A percentile compares a stretch with the other conserved stretches of the same genome.
Conservation (phyloP, 176 grass and related monocot species). For the Oryza nivara region DNA sequence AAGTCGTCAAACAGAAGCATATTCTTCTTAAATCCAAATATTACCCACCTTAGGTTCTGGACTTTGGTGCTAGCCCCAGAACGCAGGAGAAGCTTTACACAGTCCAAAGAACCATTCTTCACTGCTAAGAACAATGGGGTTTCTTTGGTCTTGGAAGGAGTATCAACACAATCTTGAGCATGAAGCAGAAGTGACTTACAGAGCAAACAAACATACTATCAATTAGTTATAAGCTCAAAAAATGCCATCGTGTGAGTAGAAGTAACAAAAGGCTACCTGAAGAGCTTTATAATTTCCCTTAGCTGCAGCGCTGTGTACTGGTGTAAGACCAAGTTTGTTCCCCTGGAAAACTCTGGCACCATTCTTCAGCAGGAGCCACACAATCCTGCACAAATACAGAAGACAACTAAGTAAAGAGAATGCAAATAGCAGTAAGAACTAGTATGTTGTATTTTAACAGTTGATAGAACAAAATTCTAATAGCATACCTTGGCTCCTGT, state of each 20-base stretch:
- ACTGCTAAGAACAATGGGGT: conserved; percentile 65
- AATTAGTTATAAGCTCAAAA: conserved; percentile 35
- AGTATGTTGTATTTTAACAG: too few relatives aligned
- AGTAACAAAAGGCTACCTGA: conserved; percentile 48
- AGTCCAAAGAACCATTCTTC: conserved; percentile 55
- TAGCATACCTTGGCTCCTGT: conserved; percentile 49
- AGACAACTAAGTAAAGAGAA: neutral
- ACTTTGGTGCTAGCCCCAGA: conserved; percentile 60
- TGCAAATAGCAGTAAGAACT: neutral
- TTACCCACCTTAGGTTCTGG: conserved; percentile 57
- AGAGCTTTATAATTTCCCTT: conserved; percentile 71
- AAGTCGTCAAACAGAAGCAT: neutral
- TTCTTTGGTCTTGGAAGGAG: conserved; percentile 69
- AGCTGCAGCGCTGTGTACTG: conserved; percentile 57
- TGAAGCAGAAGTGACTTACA: conserved; percentile 58
- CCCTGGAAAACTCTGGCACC: conserved; percentile 63
- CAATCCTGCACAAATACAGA: conserved; percentile 42
- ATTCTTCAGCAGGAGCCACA: conserved; percentile 62
- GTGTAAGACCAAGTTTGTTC: conserved; percentile 66
- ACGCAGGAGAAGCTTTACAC: conserved; percentile 56
- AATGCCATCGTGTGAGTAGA: neutral
- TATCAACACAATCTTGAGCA: conserved; percentile 62
- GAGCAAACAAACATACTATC: conserved; percentile 38
- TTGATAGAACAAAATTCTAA: conserved; percentile 16
- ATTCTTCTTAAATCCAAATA: neutral